Percentiles rank a stretch among this genome's conserved stretches.
phyloP scores from a whole-genome alignment of 257 asterid species.

The Schizonepeta tenuifolia region DNA sequence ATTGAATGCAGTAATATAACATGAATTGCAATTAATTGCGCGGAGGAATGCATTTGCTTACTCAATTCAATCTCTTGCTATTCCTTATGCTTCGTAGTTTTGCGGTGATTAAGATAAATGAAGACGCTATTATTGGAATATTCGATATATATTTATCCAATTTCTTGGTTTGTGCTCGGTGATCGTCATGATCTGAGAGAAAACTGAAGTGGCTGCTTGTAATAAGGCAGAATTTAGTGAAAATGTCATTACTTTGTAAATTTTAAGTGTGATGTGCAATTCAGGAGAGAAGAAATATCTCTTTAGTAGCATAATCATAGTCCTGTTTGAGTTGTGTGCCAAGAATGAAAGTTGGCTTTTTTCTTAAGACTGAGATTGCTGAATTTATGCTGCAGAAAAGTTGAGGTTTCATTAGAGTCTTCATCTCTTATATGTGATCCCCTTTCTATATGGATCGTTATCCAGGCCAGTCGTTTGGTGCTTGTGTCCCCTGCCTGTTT shows the following conservation, averaged over 20 bases:
- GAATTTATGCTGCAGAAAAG: not conserved
- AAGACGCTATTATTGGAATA: not conserved
- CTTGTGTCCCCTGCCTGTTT: not conserved
- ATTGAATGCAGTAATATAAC: not conserved
- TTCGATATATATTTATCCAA: not conserved
- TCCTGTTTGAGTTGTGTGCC: not conserved
- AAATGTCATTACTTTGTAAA: not conserved
- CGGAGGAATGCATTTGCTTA: not conserved
- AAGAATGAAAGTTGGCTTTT: not conserved
- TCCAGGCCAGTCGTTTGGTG: not conserved
- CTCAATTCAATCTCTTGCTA: not conserved
- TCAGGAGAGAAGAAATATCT: not conserved
- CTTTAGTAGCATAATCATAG: not conserved
- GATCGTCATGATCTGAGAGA: not conserved
- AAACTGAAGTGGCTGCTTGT: slow-evolving; percentile 3
- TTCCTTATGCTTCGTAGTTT: not conserved
- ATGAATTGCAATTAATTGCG: slow-evolving; percentile 9
- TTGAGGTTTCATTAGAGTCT: not conserved
- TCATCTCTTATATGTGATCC: not conserved
- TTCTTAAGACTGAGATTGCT: not conserved
- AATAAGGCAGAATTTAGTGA: not conserved
- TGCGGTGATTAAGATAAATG: not conserved
- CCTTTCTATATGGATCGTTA: not conserved
- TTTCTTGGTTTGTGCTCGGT: not conserved
- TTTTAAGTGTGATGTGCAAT: not conserved